Conservation (phyloP, 2,329 filamentous ascomycete species). For the Aspergillus awamori region DNA sequence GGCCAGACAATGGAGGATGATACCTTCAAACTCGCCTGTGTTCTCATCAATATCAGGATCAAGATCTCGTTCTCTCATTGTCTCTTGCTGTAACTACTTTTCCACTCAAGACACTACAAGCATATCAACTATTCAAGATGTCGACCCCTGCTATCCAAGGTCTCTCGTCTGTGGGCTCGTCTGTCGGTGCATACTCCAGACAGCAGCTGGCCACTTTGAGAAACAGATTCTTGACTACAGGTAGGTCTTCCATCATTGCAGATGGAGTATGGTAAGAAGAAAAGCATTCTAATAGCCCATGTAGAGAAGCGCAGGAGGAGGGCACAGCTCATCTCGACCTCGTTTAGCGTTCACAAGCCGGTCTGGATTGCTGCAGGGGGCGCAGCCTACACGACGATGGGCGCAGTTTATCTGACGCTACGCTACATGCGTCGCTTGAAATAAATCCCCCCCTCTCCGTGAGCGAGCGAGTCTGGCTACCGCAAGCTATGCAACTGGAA, state of each 20-base stretch:
- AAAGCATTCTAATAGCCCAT: neutral
- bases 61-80: neutral
- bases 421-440: slow-evolving; percentile 32
- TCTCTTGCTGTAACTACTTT: neutral
- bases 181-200: slow-evolving; percentile 21
- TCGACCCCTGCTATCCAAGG: slow-evolving; percentile 26
- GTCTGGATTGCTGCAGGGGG: slow-evolving; percentile 38
- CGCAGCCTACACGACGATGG: slow-evolving; percentile 36
- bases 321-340: slow-evolving; percentile 31
- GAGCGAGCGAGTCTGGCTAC: neutral
- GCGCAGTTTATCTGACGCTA: slow-evolving; percentile 36
- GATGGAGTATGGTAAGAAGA: neutral
- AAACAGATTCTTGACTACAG: slow-evolving; percentile 25
- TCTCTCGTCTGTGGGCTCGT: slow-evolving; percentile 23
- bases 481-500: neutral
- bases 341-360: slow-evolving; percentile 36
- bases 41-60: neutral
- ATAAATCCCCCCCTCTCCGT: slow-evolving; percentile 2
- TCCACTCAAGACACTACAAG: neutral
- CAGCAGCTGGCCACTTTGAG: slow-evolving; percentile 22
- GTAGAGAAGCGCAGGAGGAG: slow-evolving; percentile 33
- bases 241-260: slow-evolving; percentile 12
- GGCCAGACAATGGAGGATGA: neutral
- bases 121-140: slow-evolving; percentile 16
- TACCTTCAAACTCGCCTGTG: neutral